Evolutionary conservation across 768 basidiomycete species (phyloP), one percentile per base, ranked within the genome.

Genomic region (Mycena galericulata): DNA sequence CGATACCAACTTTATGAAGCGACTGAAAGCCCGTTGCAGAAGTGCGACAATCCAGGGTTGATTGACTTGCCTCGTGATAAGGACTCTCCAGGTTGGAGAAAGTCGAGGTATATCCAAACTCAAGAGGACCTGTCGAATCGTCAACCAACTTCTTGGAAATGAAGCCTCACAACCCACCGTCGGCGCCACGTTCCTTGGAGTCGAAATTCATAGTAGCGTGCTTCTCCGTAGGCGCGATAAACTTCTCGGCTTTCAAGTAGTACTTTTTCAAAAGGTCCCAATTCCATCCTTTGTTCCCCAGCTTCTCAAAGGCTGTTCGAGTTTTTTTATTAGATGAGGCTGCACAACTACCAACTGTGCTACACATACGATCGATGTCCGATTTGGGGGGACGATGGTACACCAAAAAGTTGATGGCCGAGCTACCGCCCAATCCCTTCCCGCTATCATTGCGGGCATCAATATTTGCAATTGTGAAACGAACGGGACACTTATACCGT

Each of bases 371-470:
- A 32, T 74, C 73, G 24, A 72, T 67, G 43, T 75, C 72, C 15
- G 50, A 50, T n/a, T 53, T 54, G 18, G 67, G 32, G 20, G 70
- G 70, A 15, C 54, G 58, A 17, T 51, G 65, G 67, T 68, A 74
- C 26, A 40, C 45, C 34, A 62, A 67, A 20, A 66, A 59, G 61
- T 74, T 73, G 45, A 69, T 68, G 32, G 61, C 68, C 14, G 72
- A 72, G 34, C 50, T 45, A 9, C 73, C 74, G 24, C 74, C 74
- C 5, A 75, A 68, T 20, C 70, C 71, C 22, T 66, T 54, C n/a
- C 74, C 73, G 15, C 74, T 75, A n/a, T n/a, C n/a, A n/a, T n/a
- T 11, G 20, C 18, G 8, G 17, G 18, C 4, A 11, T 45, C 26
- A 55, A 17, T n/a, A 54, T 9, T 14, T 10, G 41, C 14, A 34